Evolutionary conservation across 495 filamentous ascomycete species (phyloP).

Genomic region (Penicillium pulvis): DNA sequence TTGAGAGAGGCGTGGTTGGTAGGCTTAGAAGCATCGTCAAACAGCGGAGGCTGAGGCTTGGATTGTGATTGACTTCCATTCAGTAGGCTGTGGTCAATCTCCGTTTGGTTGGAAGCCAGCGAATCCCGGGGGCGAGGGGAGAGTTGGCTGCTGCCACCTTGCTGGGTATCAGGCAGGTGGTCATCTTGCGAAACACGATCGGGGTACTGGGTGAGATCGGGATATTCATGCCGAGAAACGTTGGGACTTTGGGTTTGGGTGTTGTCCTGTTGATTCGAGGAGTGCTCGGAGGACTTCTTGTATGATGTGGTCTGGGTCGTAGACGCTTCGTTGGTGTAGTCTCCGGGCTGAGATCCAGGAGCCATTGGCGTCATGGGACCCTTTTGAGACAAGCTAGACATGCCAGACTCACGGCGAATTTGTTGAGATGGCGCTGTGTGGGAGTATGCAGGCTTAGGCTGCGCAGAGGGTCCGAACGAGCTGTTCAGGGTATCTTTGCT

Average conservation of each 20-base stretch:
- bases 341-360: constrained; percentile 71
- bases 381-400: constrained; percentile 63
- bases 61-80: constrained; percentile 44
- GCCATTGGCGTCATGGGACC: constrained; percentile 75
- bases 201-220: constrained; percentile 21
- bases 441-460: constrained; percentile 50
- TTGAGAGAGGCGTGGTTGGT: constrained; percentile 30
- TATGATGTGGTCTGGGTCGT: constrained; percentile 78
- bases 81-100: constrained; percentile 21
- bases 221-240: constrained; percentile 34
- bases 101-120: neutral
- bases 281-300: constrained; percentile 63
- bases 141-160: constrained; percentile 44
- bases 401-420: constrained; percentile 49
- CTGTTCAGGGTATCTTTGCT: constrained; percentile 46
- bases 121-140: constrained; percentile 32
- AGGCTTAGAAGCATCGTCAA: constrained; percentile 39
- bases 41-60: constrained; percentile 50
- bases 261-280: constrained; percentile 51
- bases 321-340: constrained; percentile 82
- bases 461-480: constrained; percentile 56
- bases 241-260: constrained; percentile 64
- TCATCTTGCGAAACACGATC: constrained; percentile 48
- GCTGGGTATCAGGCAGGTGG: constrained; percentile 49
- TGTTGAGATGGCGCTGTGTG: constrained; percentile 56